Evolutionary conservation across 2,329 filamentous ascomycete species (phyloP).

Genomic region (Epichloe sibirici): DNA sequence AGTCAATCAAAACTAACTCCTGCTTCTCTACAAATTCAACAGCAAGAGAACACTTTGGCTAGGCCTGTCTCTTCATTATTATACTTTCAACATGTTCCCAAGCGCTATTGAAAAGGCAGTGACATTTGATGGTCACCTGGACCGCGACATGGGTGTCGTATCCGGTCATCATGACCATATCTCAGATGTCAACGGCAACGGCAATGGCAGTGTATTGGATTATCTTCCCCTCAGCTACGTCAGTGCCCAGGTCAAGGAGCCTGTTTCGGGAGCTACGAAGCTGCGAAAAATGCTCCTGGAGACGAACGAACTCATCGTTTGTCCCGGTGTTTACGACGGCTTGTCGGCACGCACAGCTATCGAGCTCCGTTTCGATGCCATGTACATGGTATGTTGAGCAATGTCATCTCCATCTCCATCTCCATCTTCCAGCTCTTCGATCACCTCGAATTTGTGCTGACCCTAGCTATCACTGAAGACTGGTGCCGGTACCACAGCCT

Average conservation of each 20-base stretch:
- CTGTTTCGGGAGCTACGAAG: slow-evolving; percentile 18
- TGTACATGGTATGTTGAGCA: slow-evolving; percentile 49
- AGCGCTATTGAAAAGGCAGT: slow-evolving; percentile 5
- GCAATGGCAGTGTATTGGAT: neutral
- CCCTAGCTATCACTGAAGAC: slow-evolving; percentile 28
- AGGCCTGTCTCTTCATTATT: neutral
- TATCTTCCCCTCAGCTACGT: slow-evolving; percentile 7
- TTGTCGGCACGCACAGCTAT: slow-evolving; percentile 52
- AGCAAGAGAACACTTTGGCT: neutral
- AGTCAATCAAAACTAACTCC: neutral
- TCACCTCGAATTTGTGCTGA: neutral
- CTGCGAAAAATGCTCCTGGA: slow-evolving; percentile 30
- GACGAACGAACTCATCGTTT: slow-evolving; percentile 36
- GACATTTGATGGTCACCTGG: slow-evolving; percentile 3
- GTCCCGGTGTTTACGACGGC: slow-evolving; percentile 57
- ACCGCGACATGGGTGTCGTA: slow-evolving; percentile 3
- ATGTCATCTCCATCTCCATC: no score
- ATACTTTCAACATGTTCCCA: slow-evolving; percentile 4
- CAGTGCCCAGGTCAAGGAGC: slow-evolving; percentile 6
- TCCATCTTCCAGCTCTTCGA: neutral
- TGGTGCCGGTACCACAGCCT: slow-evolving; percentile 50
- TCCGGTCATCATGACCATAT: slow-evolving; percentile 1
- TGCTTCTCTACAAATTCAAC: neutral
- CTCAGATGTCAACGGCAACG: neutral
- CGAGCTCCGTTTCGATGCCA: slow-evolving; percentile 44